These are phyloP conservation scores for Secale cereale DNA, from an alignment of 176 grass and related monocot species.

Conservation along the genomic window DNA sequence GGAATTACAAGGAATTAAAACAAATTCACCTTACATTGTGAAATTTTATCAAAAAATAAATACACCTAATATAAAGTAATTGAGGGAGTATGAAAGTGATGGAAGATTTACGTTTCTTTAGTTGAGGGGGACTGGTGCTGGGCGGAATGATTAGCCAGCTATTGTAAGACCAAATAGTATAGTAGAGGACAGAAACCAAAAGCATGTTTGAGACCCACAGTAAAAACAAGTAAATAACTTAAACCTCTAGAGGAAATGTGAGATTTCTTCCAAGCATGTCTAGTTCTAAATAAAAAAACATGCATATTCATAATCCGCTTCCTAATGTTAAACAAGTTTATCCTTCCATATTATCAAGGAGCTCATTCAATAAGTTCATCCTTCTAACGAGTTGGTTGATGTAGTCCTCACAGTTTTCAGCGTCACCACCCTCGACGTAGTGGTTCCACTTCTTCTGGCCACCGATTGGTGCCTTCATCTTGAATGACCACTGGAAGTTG, in stretches of 20 bases:
- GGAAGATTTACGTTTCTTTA: too few species aligned
- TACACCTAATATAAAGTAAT: too few species aligned
- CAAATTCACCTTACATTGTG: too few species aligned
- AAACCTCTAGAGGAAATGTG: not conserved
- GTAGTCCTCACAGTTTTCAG: constrained; percentile 79
- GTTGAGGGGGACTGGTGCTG: too few species aligned
- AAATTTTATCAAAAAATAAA: too few species aligned
- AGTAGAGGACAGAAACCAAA: too few species aligned
- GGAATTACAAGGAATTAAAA: too few species aligned
- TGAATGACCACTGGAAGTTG: constrained; percentile 91
- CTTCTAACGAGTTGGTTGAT: constrained; percentile 85
- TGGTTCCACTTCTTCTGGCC: constrained; percentile 87
- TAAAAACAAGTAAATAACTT: too few species aligned
- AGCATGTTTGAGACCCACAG: too few species aligned
- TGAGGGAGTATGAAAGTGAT: too few species aligned
- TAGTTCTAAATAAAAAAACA: constrained; percentile 42
- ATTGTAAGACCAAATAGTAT: too few species aligned
- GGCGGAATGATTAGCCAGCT: too few species aligned
- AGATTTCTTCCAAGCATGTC: not conserved
- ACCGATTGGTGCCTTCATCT: constrained; percentile 70
- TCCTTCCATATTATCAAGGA: not conserved
- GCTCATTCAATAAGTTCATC: constrained; percentile 56
- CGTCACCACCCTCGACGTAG: constrained; percentile 89
- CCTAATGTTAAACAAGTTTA: constrained; percentile 20
- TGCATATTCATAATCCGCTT: constrained; percentile 18